Base-by-base conservation (phyloP, 148 eudicot species). In the Rhododendron ovatum region DNA sequence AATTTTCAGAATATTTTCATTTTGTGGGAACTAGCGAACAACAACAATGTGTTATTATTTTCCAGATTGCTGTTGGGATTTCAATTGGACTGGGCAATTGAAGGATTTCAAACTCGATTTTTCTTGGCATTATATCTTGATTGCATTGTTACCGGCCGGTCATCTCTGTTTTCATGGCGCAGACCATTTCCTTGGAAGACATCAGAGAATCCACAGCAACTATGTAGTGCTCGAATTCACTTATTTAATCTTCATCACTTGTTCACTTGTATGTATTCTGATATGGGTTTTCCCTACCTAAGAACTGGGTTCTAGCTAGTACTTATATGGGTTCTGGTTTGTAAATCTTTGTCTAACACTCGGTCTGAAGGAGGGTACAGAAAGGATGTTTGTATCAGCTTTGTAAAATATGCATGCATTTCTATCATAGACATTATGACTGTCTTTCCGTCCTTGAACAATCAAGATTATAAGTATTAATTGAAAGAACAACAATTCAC, bases 171-270 rank as follows among this genome's bases (percentile, higher is more conserved):
- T 55, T 55, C 61, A 55, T 55, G 83, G 18, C 88, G 91, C 95
- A 93, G 98, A 82, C 84, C 37, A 92, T 95, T 81, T 67, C 92
- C 35, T 73, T 89, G 92, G 95, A 95, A 43, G 98, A 95, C 88
- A 95, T 95, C 87, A 89, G 73, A 87, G 95, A 91, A 91, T 78
- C 91, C 55, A 95, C 94, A 39, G 88, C 93, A 28, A 93, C 89
- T 79, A 91, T 95, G 92, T 92, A 89, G 92, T 84, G 82, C 39
- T 78, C 13, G 65, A 53, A 39, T 65, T 37, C 67, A 22, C 39
- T 61, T 61, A 12, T 43, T 37, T 20, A 61, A 59, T 6, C 69
- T 61, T 7, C 10, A 61, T 24, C 28, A 61, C 28, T 24, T 37
- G 3, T 1, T 37, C 4, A 4, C 39, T 39, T 63, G 69, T 63